These are phyloP conservation scores for Eucalyptus sp. DNA, from an alignment of 345 rosid species.

Conservation along the genomic window DNA sequence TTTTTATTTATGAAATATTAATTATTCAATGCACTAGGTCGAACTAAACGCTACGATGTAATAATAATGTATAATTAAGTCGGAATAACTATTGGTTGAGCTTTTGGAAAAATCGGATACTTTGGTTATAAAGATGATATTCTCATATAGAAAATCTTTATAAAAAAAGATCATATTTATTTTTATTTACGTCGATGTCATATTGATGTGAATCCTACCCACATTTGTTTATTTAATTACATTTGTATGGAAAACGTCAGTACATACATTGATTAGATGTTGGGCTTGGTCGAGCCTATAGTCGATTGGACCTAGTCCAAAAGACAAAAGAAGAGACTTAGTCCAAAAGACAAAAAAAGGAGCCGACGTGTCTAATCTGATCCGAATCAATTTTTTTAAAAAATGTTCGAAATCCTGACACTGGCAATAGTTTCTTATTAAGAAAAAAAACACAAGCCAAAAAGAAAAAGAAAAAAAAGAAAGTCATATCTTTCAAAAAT, in stretches of 20 bases:
- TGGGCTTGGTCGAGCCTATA: neutral
- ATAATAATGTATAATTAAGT: neutral
- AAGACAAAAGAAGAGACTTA: no score
- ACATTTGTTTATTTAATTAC: neutral
- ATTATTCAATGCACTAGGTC: accelerated
- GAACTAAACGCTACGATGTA: neutral
- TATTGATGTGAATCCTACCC: neutral
- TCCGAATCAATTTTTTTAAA: no score
- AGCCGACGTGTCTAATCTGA: neutral
- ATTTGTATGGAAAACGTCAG: neutral
- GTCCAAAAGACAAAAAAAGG: neutral
- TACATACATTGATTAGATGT: neutral
- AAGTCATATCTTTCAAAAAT: neutral
- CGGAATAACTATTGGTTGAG: neutral
- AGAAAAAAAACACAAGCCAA: neutral
- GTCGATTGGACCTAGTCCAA: no score
- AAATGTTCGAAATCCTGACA: neutral
- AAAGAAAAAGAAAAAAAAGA: no score
- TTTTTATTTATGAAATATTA: neutral
- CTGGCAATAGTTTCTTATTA: neutral
- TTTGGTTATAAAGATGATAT: no score
- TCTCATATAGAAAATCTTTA: no score
- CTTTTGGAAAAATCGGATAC: neutral
- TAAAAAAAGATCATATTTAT: no score
- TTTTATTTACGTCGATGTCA: no score